Evolutionary conservation across 495 filamentous ascomycete species (phyloP).

Genomic region (Platismatia glauca): DNA sequence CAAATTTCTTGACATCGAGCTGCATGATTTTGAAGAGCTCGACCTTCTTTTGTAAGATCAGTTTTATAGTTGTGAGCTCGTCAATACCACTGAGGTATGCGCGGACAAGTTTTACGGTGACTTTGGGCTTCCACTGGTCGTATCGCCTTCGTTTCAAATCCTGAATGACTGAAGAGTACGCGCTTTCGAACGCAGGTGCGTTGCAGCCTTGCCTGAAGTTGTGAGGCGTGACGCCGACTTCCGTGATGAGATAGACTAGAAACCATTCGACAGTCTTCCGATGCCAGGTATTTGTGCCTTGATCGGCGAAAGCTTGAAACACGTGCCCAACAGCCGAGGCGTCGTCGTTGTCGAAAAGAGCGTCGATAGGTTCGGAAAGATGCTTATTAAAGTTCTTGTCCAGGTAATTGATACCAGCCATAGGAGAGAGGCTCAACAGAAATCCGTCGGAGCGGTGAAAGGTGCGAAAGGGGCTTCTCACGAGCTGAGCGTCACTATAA

Average conservation of each 20-base stretch:
- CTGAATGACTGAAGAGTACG: constrained; percentile 26
- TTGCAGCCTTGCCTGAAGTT: constrained; percentile 25
- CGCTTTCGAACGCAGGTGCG: constrained; percentile 22
- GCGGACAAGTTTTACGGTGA: constrained; percentile 27
- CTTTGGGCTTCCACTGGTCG: constrained; percentile 26
- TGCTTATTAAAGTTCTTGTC: constrained; percentile 25
- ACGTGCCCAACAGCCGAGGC: constrained; percentile 26
- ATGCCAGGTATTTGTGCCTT: constrained; percentile 28
- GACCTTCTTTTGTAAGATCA: constrained; percentile 23
- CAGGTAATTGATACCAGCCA: constrained; percentile 28
- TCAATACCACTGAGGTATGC: constrained; percentile 26
- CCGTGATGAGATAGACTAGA: constrained; percentile 26
- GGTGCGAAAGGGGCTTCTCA: constrained; percentile 26
- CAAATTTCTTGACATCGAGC: constrained; percentile 24
- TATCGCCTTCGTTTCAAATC: constrained; percentile 26
- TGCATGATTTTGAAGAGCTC: constrained; percentile 25
- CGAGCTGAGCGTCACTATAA: constrained; percentile 25
- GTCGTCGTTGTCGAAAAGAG: constrained; percentile 25
- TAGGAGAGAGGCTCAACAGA: constrained; percentile 26
- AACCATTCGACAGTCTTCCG: constrained; percentile 28
- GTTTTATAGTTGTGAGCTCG: constrained; percentile 23
- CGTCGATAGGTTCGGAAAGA: constrained; percentile 22
- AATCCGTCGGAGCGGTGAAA: constrained; percentile 30
- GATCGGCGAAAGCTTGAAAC: constrained; percentile 24
- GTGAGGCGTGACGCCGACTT: constrained; percentile 26